Conservation (phyloP, 106 monocot species). For the Chionographis japonica region DNA sequence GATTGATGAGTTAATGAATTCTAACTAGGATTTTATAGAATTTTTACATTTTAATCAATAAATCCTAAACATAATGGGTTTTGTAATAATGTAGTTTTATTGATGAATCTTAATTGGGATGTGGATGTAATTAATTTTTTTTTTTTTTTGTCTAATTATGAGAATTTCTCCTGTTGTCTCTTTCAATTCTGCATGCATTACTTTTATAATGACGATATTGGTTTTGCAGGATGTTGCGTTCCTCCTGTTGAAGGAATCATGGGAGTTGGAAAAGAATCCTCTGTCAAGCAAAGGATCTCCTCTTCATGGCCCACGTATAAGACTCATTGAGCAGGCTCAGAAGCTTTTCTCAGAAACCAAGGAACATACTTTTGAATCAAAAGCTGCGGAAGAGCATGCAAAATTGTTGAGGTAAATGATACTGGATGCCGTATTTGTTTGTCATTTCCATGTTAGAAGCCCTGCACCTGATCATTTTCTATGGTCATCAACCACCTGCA, state of each 20-base stretch:
- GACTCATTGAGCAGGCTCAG: slow-evolving; percentile 84
- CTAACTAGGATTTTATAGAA: too few relatives aligned
- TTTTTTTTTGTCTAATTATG: not conserved
- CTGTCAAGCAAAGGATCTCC: slow-evolving; percentile 90
- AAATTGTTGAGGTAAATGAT: slow-evolving; percentile 76
- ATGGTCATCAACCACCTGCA: too few relatives aligned
- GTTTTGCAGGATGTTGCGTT: slow-evolving; percentile 78
- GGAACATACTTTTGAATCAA: slow-evolving; percentile 87
- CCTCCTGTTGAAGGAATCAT: slow-evolving; percentile 85
- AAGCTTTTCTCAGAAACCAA: slow-evolving; percentile 86
- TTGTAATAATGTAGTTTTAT: too few relatives aligned
- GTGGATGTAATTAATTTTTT: too few relatives aligned
- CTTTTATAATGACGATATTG: slow-evolving; percentile 2
- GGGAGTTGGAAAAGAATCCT: slow-evolving; percentile 80
- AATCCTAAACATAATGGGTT: too few relatives aligned
- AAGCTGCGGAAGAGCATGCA: slow-evolving; percentile 93
- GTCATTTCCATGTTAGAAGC: too few relatives aligned
- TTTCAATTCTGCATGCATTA: not conserved
- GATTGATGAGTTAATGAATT: too few relatives aligned
- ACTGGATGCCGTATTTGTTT: not conserved
- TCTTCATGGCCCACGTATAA: slow-evolving; percentile 86
- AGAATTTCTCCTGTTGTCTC: not conserved
- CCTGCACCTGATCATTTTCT: too few relatives aligned
- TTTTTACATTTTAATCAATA: too few relatives aligned
- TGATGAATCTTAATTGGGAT: too few relatives aligned